Base-by-base conservation (phyloP, 2,329 filamentous ascomycete species). In the Penicillium sp. region DNA sequence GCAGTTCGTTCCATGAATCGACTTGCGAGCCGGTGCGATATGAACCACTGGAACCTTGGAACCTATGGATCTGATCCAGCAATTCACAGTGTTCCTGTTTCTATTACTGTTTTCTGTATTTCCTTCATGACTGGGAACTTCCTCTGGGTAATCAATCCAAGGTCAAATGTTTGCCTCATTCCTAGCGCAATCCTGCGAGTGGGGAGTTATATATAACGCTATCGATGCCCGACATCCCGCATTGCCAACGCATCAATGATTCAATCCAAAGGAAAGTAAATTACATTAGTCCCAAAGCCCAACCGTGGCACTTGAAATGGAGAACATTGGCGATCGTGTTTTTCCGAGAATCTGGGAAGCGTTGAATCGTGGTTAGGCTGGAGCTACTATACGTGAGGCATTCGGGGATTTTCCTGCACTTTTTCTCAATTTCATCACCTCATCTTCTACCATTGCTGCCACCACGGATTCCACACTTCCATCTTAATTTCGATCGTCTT, bases 221-320 rank as follows among this genome's bases (percentile, higher is more conserved):
- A 54, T 61, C 49, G 58, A 39, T 61, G 62, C 58, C 60, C 54
- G 56, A 61, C 50, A 50, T 46, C 42, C 42, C 59, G 64, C 61
- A 22, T 22, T 49, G 64, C 64, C 64, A 66, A 51, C 64, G 49
- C 64, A 66, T 64, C 63, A 58, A 11, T 46, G 39, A 47, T 48
- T 42, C n/a, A 14, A 44, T n/a, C 19, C 16, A n/a, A 44, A 33
- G 26, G 24, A 22, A 45, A 27, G 35, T 31, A 19, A 14, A 35
- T 27, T 46, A 37, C 43, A 13, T 39, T 54, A 49, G 51, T 21
- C 45, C 54, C 19, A 10, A 48, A 52, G 52, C 46, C 48, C 52
- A 62, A 64, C 61, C 59, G 44, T 65, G 63, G 60, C 55, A 39
- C 57, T 47, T 22, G 27, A 24, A 31, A 44, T 49, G 46, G 49